phyloP scores from a whole-genome alignment of 2,329 filamentous ascomycete genomes.

The Cladosporium halotolerans region DNA sequence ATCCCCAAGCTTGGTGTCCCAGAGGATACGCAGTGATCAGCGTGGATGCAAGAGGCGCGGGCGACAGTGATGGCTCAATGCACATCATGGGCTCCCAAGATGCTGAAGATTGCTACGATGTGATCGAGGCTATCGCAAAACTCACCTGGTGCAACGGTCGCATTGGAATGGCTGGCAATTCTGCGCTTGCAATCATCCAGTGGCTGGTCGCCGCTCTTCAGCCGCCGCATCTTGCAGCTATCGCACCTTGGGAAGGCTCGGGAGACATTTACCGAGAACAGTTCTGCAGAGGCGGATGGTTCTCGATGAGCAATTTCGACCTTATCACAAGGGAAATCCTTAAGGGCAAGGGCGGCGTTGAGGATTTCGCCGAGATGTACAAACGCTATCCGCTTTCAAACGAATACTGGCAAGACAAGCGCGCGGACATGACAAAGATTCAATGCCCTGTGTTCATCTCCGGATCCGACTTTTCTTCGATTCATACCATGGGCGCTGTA shows the following conservation, averaged over 20 bases:
- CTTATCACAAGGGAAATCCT: constrained; percentile 22
- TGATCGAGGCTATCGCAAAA: constrained; percentile 37
- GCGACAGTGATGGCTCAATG: constrained; percentile 32
- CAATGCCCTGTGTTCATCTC: constrained; percentile 20
- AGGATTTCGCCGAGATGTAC: constrained; percentile 21
- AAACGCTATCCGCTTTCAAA: constrained; percentile 16
- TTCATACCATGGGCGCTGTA: constrained; percentile 22
- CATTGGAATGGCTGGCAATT: constrained; percentile 41
- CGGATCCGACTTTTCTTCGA: constrained; percentile 18
- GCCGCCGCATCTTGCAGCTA: constrained; percentile 7
- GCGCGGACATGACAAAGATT: constrained; percentile 20
- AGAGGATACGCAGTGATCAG: constrained; percentile 32
- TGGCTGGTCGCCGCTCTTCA: background rate
- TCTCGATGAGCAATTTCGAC: constrained; percentile 36
- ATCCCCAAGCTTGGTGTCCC: constrained; percentile 33
- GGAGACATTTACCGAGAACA: constrained; percentile 33
- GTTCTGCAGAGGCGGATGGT: constrained; percentile 39
- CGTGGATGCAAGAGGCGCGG: constrained; percentile 28
- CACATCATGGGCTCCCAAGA: constrained; percentile 39
- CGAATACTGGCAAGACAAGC: constrained; percentile 24
- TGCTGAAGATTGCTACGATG: constrained; percentile 42
- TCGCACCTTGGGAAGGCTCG: constrained; percentile 7
- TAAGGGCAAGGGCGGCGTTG: constrained; percentile 17
- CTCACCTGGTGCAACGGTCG: constrained; percentile 42
- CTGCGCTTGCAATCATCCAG: constrained; percentile 24